Base-by-base conservation (phyloP, 768 basidiomycete genomes). In the Symmetrospora coprosmae region DNA sequence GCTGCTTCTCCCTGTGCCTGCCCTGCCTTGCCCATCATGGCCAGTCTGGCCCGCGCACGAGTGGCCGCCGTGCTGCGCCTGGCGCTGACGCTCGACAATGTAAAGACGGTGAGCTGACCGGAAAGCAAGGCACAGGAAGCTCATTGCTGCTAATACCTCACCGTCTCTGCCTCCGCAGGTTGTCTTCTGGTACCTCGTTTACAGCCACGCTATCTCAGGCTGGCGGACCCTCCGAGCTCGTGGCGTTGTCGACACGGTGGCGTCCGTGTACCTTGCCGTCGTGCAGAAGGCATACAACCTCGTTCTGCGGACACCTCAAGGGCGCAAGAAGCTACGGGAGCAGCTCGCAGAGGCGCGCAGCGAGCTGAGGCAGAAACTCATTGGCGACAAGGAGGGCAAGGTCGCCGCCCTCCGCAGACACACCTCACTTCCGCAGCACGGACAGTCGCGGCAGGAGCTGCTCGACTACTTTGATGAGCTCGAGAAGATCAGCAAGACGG, bases 381-480 rank as follows among this genome's bases (percentile, higher is more conserved):
- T 87, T 1, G 83, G 83, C 0, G 49, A 50, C 30, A 77, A 80
- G 50, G 83, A 80, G 0, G 75, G 77, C 2, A 75, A 77, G 19
- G 80, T 87, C 4, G 75, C 78, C 0, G 78, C 85, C 3, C 80
- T 52, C 8, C 39, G 17, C 5, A 61, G 39, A 39, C 39, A 38
- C 43, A 40, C 50, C 11, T 66, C 78, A 1, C 74, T 90, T 0
- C 87, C 87, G 0, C 73, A 74, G 0, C 72, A 79, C 27, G 86
- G 87, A 14, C 76, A 80, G 64, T 74, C 81, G 0, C 62, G 78
- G 7, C 83, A 83, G 62, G 86, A 84, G 84, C 85, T 90, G 63
- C 62, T 81, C 19, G 76, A 75, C 7, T 84, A 87, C 70, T 87
- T 89, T 84, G 78, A 80, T 23, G 79, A 76, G 66, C 87, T 89